Evolutionary conservation across 1,284 basidiomycete species (phyloP).

Genomic region (Hymenochaete sp.): DNA sequence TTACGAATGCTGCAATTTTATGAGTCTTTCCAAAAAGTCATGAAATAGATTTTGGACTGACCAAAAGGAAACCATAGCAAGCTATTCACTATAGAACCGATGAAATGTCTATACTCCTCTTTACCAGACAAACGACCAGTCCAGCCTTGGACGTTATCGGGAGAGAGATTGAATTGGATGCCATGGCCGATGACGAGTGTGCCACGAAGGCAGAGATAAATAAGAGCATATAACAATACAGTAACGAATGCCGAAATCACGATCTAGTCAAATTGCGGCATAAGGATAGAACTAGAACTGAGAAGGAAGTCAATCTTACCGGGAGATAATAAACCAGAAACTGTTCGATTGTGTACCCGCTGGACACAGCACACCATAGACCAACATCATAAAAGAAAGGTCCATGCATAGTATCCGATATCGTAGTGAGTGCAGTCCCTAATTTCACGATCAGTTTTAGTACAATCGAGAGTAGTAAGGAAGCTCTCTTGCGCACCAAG

Average conservation of each 20-base stretch:
- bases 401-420: slow-evolving; percentile 14
- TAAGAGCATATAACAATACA: slow-evolving; percentile 45
- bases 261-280: slow-evolving; percentile 33
- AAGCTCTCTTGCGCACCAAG: slow-evolving; percentile 33
- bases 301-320: slow-evolving; percentile 12
- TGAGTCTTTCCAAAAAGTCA: no score
- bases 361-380: slow-evolving; percentile 15
- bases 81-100: slow-evolving; percentile 47
- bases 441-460: slow-evolving; percentile 25
- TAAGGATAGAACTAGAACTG: not conserved
- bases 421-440: slow-evolving; percentile 29
- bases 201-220: slow-evolving; percentile 49
- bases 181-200: slow-evolving; percentile 37
- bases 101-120: slow-evolving; percentile 50
- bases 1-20: slow-evolving; percentile 10
- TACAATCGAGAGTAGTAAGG: slow-evolving; percentile 9
- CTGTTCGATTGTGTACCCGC: slow-evolving; percentile 17
- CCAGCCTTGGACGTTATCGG: slow-evolving; percentile 28
- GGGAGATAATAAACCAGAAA: slow-evolving; percentile 19
- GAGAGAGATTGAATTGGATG: slow-evolving; percentile 40
- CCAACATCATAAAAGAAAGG: slow-evolving; percentile 16
- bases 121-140: slow-evolving; percentile 31
- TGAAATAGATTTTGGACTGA: slow-evolving; percentile 25
- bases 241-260: slow-evolving; percentile 47
- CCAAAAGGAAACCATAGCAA: slow-evolving; percentile 61